Evolutionary conservation across 257 asterid genomes (phyloP), one percentile per base, ranked within the genome.

Genomic region (Solanum raphanifolium): DNA sequence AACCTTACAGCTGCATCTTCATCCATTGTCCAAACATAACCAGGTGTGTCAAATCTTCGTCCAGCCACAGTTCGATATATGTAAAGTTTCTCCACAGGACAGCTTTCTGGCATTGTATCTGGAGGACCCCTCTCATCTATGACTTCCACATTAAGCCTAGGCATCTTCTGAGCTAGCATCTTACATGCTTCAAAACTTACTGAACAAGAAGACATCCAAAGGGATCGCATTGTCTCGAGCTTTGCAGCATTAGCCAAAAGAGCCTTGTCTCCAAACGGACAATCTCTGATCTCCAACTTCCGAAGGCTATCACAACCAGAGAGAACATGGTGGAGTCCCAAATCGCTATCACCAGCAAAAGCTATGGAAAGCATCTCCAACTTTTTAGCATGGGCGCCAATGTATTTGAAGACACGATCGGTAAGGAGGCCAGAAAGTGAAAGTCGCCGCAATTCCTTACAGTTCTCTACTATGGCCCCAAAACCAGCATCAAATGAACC

Each of bases 191-290:
- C 98, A 72, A 91, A 96, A 91, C 98, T 97, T 13, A 97, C 96
- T 58, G 92, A 92, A 93, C 99, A 97, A 88, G 98, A 91, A 86
- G 99, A 97, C 98, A 97, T 97, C 99, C 99, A 97, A 97, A 97
- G 99, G 99, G 99, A 97, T 97, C 99, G 98, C 99, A 97, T 97
- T 94, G 98, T 94, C 97, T 97, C 98, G 89, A 97, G 97, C 95
- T 95, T 97, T 75, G 96, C 93, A 89, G 98, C 98, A 89, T 97
- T 97, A 84, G 98, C 98, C 93, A 97, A 88, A 60, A 97, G 95
- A 89, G 99, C 98, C 92, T 94, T 91, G 95, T 95, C 99, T 85
- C 98, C 99, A 41, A 97, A 97, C 12, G 99, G 98, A 84, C 98
- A 95, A 88, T 97, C 98, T 91, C 98, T 89, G 39, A 97, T 97